Percentiles rank a stretch among this genome's conserved stretches.
Conservation (phyloP, 768 basidiomycete genomes). For the Sarcomyxa edulis region DNA sequence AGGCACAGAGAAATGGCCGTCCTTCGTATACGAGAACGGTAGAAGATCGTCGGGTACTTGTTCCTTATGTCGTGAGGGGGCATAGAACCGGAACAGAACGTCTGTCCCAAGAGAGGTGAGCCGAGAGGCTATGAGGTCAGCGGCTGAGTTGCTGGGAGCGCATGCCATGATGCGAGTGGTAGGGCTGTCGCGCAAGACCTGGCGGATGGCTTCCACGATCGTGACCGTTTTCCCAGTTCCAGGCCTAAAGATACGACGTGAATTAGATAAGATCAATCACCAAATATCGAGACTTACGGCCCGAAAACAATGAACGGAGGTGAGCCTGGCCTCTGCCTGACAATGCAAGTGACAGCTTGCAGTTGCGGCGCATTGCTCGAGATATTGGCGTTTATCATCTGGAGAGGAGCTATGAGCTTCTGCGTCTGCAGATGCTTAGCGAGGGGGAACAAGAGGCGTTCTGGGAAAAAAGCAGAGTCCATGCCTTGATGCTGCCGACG, state of each 20-base stretch:
- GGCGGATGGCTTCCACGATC: conserved; percentile 52
- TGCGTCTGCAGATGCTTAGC: conserved; percentile 20
- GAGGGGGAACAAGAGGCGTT: conserved; percentile 47
- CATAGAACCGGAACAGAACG: conserved; percentile 51
- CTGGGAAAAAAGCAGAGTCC: conserved; percentile 34
- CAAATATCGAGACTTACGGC: conserved; percentile 38
- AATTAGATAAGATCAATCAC: no score
- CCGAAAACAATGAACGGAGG: conserved; percentile 59
- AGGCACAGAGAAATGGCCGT: conserved; percentile 37
- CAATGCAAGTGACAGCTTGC: conserved; percentile 43
- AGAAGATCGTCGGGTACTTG: conserved; percentile 40
- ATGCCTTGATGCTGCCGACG: conserved; percentile 59
- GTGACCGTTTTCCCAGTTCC: conserved; percentile 69
- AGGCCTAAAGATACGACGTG: conserved; percentile 31
- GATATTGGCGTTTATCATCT: conserved; percentile 37
- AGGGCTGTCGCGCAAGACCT: conserved; percentile 35
- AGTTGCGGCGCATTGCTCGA: conserved; percentile 40
- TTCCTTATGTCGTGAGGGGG: conserved; percentile 40
- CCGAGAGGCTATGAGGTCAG: conserved; percentile 50
- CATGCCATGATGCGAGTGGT: conserved; percentile 47
- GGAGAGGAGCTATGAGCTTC: conserved; percentile 11
- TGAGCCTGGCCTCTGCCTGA: conserved; percentile 35
- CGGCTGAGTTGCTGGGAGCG: conserved; percentile 63
- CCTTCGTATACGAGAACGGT: conserved; percentile 26
- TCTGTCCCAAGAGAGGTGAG: conserved; percentile 27